These are phyloP conservation scores for Calonectria pauciramosa DNA, from an alignment of 2,329 filamentous ascomycete genomes.

Conservation along the genomic window DNA sequence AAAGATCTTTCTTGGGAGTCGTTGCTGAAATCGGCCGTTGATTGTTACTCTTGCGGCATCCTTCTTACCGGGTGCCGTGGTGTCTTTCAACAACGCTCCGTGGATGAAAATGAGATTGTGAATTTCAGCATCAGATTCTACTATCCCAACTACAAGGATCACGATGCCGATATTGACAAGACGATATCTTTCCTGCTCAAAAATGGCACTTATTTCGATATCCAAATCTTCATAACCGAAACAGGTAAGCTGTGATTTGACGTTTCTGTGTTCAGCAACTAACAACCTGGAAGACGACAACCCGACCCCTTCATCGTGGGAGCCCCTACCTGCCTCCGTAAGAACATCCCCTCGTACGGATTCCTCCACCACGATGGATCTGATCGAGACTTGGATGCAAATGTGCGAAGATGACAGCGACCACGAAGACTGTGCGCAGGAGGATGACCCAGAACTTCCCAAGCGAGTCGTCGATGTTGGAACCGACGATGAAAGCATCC, in stretches of 20 bases:
- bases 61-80: background rate
- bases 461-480: constrained; percentile 16
- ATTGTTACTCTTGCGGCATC: background rate
- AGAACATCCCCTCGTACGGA: constrained; percentile 7
- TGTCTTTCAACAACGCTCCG: background rate
- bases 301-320: constrained; percentile 8
- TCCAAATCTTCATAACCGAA: constrained; percentile 1
- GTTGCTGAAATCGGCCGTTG: background rate
- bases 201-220: constrained; percentile 9
- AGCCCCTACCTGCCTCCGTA: background rate
- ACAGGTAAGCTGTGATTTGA: background rate
- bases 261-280: too few relatives aligned
- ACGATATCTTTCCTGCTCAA: background rate
- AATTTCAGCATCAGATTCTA: background rate
- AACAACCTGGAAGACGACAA: background rate
- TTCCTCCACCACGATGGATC: background rate
- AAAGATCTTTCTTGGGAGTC: background rate
- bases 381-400: constrained; percentile 1
- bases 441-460: constrained; percentile 4
- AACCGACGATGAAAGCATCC: background rate
- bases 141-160: background rate
- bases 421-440: background rate
- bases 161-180: background rate
- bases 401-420: background rate
- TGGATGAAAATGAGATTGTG: background rate